A percentile compares a stretch with the other conserved stretches of the same genome.
phyloP scores from a whole-genome alignment of 805 yeast species.

The Zygosaccharomyces kombuchaensis region DNA sequence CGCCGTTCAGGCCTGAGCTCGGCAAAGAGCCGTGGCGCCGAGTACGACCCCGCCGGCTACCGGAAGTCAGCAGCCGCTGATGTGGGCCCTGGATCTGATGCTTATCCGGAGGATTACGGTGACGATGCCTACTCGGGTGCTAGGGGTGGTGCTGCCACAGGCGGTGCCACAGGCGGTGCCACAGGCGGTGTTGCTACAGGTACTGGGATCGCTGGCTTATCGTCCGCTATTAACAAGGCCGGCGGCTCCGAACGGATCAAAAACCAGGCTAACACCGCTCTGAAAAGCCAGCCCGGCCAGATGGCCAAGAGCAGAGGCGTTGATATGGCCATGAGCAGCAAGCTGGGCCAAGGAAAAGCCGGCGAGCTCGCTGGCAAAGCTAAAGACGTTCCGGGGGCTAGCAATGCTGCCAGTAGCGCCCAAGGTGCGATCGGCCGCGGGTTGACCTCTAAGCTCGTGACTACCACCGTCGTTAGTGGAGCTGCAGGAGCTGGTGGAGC shows the following conservation, averaged over 20 bases:
- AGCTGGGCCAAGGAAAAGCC: not conserved
- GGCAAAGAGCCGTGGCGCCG: not conserved
- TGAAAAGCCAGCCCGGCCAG: not conserved
- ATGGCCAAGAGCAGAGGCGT: not conserved
- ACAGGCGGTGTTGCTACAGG: not conserved
- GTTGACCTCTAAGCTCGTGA: not conserved
- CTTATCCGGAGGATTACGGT: constrained; percentile 2
- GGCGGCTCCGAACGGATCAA: not conserved
- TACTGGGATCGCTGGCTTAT: not conserved
- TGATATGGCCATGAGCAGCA: not conserved
- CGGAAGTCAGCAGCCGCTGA: not conserved
- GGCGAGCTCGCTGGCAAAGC: constrained; percentile 1
- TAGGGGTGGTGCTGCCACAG: not conserved
- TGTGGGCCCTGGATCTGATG: constrained; percentile 2
- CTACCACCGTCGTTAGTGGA: too few species aligned
- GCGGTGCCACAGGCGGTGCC: not conserved
- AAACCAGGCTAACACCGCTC: not conserved
- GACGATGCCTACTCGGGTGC: not conserved
- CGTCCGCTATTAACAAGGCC: not conserved
- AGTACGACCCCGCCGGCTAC: not conserved
- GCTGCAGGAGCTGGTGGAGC: not conserved
- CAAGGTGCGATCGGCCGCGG: not conserved
- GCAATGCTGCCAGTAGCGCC: not conserved
- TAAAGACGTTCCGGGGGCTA: constrained; percentile 4
- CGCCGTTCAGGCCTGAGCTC: not conserved